These are phyloP conservation scores for Blastocystis sp. DNA, from an alignment of 352 stramenopile genomes.

Conservation along the genomic window DNA sequence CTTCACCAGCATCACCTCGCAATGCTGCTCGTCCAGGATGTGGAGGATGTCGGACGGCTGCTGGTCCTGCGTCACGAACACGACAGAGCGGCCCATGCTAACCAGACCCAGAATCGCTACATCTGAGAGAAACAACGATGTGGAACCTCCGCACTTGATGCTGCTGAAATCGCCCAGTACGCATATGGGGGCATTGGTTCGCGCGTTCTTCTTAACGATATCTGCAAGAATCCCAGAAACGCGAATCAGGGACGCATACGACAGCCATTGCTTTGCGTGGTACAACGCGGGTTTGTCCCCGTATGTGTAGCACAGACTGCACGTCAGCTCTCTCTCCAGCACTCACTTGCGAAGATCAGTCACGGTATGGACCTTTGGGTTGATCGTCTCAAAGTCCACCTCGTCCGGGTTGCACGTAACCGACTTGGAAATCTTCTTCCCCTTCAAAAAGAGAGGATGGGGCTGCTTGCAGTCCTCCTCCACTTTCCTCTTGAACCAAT, in stretches of 20 bases:
- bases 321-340: background rate
- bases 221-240: slow-evolving; percentile 30
- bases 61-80: slow-evolving; percentile 39
- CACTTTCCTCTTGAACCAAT: slow-evolving; percentile 3
- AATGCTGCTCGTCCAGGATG: slow-evolving; percentile 67
- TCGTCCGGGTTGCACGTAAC: slow-evolving; percentile 50
- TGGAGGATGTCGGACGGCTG: slow-evolving; percentile 9
- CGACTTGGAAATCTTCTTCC: slow-evolving; percentile 50
- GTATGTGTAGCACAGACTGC: slow-evolving; percentile 24
- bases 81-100: slow-evolving; percentile 26
- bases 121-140: background rate
- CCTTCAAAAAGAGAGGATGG: slow-evolving; percentile 31
- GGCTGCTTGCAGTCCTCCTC: slow-evolving; percentile 8
- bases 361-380: slow-evolving; percentile 36
- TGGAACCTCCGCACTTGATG: slow-evolving; percentile 55
- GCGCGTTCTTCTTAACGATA: slow-evolving; percentile 17
- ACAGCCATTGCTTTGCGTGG: slow-evolving; percentile 17
- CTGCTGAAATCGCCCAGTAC: slow-evolving; percentile 56
- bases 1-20: slow-evolving; percentile 53
- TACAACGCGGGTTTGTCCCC: slow-evolving; percentile 7
- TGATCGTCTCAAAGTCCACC: slow-evolving; percentile 9
- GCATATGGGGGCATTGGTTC: slow-evolving; percentile 26
- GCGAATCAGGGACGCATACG: slow-evolving; percentile 16
- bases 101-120: slow-evolving; percentile 51
- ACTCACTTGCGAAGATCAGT: slow-evolving; percentile 80